Percentiles rank a stretch among this genome's conserved stretches.
These are phyloP conservation scores for Debaryomyces sp. DNA, from an alignment of 1,139 yeast species.

Conservation along the genomic window DNA sequence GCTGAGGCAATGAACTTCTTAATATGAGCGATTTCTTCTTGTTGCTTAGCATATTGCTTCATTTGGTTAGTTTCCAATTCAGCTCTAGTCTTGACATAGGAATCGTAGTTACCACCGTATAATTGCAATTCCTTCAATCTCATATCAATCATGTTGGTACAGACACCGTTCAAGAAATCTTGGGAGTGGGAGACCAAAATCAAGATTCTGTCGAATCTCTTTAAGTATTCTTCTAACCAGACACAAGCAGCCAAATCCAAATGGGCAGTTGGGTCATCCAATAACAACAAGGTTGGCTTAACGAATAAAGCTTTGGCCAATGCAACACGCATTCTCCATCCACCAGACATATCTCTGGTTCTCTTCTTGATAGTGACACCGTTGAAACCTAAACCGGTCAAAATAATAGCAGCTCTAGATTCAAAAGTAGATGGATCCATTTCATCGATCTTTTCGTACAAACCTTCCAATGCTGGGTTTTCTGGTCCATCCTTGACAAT, in stretches of 20 bases:
- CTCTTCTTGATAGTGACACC: constrained; percentile 73
- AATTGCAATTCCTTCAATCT: constrained; percentile 68
- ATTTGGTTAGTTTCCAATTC: constrained; percentile 97
- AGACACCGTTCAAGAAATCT: constrained; percentile 99
- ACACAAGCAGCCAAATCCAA: constrained; percentile 99
- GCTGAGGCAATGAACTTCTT: constrained; percentile 99
- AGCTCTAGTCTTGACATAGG: constrained; percentile 89
- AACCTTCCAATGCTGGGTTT: constrained; percentile 77
- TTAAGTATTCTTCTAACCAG: constrained; percentile 98
- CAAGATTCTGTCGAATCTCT: constrained; percentile 89
- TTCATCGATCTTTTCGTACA: constrained; percentile 93
- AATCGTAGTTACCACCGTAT: constrained; percentile 99
- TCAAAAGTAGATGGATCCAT: constrained; percentile 97
- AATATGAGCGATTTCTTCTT: constrained; percentile 97
- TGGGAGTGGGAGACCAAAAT: constrained; percentile 97
- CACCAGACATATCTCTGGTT: constrained; percentile 99
- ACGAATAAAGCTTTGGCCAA: constrained; percentile 85
- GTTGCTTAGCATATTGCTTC: constrained; percentile 96
- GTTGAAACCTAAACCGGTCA: constrained; percentile 97
- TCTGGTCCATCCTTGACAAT: constrained; percentile 95
- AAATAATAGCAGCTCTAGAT: constrained; percentile 92
- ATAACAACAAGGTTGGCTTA: constrained; percentile 79
- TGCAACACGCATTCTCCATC: constrained; percentile 94
- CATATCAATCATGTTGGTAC: constrained; percentile 98
- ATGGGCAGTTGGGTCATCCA: constrained; percentile 99